These are phyloP conservation scores for Botrytis squamosa DNA, from an alignment of 2,329 filamentous ascomycete genomes.

Conservation along the genomic window DNA sequence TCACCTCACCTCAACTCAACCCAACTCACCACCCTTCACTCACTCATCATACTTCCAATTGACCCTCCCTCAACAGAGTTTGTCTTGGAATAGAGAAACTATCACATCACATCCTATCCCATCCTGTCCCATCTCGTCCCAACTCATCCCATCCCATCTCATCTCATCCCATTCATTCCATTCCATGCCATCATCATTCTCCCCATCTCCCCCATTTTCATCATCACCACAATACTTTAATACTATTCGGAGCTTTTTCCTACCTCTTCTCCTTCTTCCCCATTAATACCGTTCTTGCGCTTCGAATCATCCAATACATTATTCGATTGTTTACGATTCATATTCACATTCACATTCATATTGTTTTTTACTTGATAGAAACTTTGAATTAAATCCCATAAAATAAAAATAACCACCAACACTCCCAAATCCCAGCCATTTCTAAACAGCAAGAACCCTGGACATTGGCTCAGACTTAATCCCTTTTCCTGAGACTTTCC, in stretches of 20 bases:
- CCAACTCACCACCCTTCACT: background rate
- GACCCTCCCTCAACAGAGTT: no score
- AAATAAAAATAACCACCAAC: conserved; percentile 11
- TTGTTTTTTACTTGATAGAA: conserved; percentile 4
- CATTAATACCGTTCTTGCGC: background rate
- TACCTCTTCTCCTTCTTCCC: background rate
- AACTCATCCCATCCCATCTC: background rate
- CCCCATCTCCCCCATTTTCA: background rate
- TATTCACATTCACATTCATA: background rate
- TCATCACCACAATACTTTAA: background rate
- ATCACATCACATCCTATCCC: background rate
- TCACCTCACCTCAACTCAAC: background rate
- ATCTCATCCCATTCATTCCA: background rate
- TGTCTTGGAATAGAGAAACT: background rate
- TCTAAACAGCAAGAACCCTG: conserved; percentile 22
- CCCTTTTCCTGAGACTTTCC: conserved; percentile 12
- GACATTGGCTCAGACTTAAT: conserved; percentile 14
- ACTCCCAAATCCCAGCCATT: conserved; percentile 17
- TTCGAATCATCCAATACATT: background rate
- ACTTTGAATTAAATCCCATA: background rate
- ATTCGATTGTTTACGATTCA: background rate
- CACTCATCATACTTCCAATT: background rate
- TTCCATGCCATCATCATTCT: background rate
- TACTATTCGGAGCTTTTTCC: background rate
- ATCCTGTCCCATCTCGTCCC: background rate